A percentile compares a stretch with the other conserved stretches of the same genome.
These are phyloP conservation scores for Pelargonium australe DNA, from an alignment of 441 rosid genomes.

Conservation along the genomic window DNA sequence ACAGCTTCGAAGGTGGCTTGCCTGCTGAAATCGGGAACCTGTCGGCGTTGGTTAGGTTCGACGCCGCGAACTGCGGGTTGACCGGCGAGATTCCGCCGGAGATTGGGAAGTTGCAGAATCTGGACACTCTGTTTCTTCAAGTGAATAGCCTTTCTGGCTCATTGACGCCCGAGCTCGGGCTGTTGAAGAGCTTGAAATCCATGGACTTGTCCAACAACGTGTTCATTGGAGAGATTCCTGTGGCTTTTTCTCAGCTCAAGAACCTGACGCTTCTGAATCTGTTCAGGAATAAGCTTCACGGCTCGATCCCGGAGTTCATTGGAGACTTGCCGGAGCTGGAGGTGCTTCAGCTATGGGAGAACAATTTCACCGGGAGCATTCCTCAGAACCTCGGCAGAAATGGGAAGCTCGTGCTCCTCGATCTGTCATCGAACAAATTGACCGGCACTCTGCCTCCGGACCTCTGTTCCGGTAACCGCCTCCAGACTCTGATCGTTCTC, in stretches of 20 bases:
- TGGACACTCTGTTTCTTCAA: constrained; percentile 83
- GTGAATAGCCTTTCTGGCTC: constrained; percentile 66
- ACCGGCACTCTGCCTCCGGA: constrained; percentile 75
- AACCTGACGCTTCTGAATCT: constrained; percentile 78
- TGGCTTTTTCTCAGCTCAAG: constrained; percentile 45
- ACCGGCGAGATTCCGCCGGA: constrained; percentile 72
- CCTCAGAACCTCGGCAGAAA: constrained; percentile 67
- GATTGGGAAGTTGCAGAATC: constrained; percentile 59
- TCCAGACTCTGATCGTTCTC: constrained; percentile 64
- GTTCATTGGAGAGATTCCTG: constrained; percentile 75
- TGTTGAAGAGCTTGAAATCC: constrained; percentile 62
- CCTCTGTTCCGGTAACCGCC: constrained; percentile 66
- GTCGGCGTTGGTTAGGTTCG: constrained; percentile 56
- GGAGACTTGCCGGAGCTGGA: constrained; percentile 70
- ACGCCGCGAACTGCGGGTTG: constrained; percentile 72
- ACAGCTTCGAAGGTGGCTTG: constrained; percentile 50
- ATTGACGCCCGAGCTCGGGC: constrained; percentile 56
- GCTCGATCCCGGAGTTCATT: constrained; percentile 75
- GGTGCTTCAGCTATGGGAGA: constrained; percentile 91
- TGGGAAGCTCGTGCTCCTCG: constrained; percentile 55
- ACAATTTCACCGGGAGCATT: constrained; percentile 78
- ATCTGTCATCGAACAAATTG: constrained; percentile 80
- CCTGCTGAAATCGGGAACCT: constrained; percentile 84
- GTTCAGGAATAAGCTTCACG: constrained; percentile 80
- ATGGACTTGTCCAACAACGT: constrained; percentile 87